Conservation (phyloP, 768 basidiomycete genomes). For the Hericium rajendrae region DNA sequence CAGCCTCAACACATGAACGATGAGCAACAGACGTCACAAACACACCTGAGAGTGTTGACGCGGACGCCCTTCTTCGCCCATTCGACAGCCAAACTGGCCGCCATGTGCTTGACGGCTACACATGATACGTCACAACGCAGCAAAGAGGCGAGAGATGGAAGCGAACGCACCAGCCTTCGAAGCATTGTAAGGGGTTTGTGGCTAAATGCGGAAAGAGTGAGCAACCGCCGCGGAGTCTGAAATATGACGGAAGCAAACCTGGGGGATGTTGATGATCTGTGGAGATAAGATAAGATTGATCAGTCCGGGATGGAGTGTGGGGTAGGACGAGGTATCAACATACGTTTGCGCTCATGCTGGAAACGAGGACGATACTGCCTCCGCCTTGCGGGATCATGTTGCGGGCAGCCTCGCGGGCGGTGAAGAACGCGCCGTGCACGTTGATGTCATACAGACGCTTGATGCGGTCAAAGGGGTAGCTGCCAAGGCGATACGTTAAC, state of each 20-base stretch:
- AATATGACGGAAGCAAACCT: conserved; percentile 33
- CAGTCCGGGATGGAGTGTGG: conserved; percentile 9
- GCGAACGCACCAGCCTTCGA: conserved; percentile 70
- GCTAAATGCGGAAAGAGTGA: conserved; percentile 27
- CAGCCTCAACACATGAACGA: conserved; percentile 2
- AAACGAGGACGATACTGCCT: conserved; percentile 79
- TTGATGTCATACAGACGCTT: conserved; percentile 86
- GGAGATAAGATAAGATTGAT: neutral
- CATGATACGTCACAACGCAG: neutral
- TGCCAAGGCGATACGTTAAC: conserved; percentile 16
- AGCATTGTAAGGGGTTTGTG: conserved; percentile 92
- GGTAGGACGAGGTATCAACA: conserved; percentile 18
- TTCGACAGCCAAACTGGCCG: conserved; percentile 84
- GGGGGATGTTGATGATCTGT: conserved; percentile 84
- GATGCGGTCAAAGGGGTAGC: conserved; percentile 81
- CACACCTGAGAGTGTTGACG: conserved; percentile 71
- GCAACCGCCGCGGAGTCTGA: neutral
- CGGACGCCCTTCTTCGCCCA: conserved; percentile 88
- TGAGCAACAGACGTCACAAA: neutral
- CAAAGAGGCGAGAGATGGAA: neutral
- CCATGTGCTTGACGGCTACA: conserved; percentile 88
- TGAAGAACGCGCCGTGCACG: conserved; percentile 89
- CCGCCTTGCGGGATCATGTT: conserved; percentile 77
- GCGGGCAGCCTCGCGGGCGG: conserved; percentile 91
- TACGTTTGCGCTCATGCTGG: conserved; percentile 87